Base-by-base conservation (phyloP, 768 basidiomycete species). In the Rhizopogon rudus region DNA sequence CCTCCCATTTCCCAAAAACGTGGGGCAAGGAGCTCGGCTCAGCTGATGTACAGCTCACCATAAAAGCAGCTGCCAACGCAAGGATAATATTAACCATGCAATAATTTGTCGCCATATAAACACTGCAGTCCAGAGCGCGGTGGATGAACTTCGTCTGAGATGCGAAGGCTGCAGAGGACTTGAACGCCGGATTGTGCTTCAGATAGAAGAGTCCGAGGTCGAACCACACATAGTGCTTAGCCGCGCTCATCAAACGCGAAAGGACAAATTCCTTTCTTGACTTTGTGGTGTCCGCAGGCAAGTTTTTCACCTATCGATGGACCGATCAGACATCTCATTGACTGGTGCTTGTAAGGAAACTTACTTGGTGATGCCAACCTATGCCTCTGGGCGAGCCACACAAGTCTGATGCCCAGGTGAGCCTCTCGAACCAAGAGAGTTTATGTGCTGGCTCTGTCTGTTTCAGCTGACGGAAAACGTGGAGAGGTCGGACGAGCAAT, bases 11-110 rank as follows among this genome's bases (percentile, higher is more conserved):
- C 0, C 74, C 74, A 54, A 71, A 77, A 6, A 74, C 33, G 20
- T 63, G 61, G 1, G 75, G 74, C 75, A 77, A 80, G 28, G 70
- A 67, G 17, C 61, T 57, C 0, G 74, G 72, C n/a, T 68, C 44
- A 16, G 67, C 66, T 3, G 56, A 35, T 3, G 46, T 55, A 3
- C 61, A 35, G 6, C 53, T 60, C 9, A 66, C 63, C 14, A 28
- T 31, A 13, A 56, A 22, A 9, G 51, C 41, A 14, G 56, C 28
- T 5, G 59, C 12, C 13, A 29, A 16, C n/a, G 53, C 14, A 20
- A 56, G 37, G 12, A 28, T n/a, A 9, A 31, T 13, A 39, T 16
- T 28, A 13, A 37, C 50, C 25, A 35, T 10, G 22, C 25, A 33
- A 25, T 54, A 54, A 33, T 45, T 9, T n/a, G n/a, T n/a, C 44